A percentile compares a stretch with the other conserved stretches of the same genome.
These are phyloP conservation scores for Inga leiocalycina DNA, from an alignment of 306 rosid genomes.

Conservation along the genomic window DNA sequence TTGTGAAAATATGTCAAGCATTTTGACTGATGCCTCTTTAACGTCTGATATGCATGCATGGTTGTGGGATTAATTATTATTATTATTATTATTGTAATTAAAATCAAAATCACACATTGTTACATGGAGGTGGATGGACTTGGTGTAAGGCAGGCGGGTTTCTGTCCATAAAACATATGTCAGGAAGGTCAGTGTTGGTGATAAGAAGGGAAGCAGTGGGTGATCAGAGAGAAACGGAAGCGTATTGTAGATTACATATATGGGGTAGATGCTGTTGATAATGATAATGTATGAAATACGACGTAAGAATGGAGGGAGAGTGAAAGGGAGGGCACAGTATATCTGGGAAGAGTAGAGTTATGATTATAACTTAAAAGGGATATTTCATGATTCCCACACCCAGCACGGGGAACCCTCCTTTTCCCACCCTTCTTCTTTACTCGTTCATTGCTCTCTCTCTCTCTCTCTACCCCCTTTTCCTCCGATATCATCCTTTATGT, in stretches of 20 bases:
- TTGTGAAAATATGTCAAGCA: too few species aligned
- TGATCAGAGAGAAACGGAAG: background rate
- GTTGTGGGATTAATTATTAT: too few species aligned
- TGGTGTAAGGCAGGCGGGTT: too few species aligned
- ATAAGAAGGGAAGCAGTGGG: too few species aligned
- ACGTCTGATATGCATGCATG: too few species aligned
- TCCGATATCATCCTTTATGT: background rate
- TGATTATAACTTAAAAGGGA: background rate
- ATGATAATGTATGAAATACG: background rate
- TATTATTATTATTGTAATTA: too few species aligned
- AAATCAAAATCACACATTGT: too few species aligned
- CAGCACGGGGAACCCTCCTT: background rate
- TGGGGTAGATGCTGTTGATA: background rate
- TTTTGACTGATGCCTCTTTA: too few species aligned
- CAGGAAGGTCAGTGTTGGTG: too few species aligned
- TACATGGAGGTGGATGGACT: too few species aligned
- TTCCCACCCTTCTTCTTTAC: background rate
- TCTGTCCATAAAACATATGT: too few species aligned
- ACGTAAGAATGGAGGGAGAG: background rate
- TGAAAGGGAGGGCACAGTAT: background rate
- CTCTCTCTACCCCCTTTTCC: background rate
- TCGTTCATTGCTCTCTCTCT: background rate
- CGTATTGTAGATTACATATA: background rate
- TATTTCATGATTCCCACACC: constrained; percentile 5
- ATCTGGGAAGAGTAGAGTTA: background rate